A percentile compares a stretch with the other conserved stretches of the same genome.
These are phyloP conservation scores for Aquilaria agallochum DNA, from an alignment of 441 rosid genomes.

Conservation along the genomic window DNA sequence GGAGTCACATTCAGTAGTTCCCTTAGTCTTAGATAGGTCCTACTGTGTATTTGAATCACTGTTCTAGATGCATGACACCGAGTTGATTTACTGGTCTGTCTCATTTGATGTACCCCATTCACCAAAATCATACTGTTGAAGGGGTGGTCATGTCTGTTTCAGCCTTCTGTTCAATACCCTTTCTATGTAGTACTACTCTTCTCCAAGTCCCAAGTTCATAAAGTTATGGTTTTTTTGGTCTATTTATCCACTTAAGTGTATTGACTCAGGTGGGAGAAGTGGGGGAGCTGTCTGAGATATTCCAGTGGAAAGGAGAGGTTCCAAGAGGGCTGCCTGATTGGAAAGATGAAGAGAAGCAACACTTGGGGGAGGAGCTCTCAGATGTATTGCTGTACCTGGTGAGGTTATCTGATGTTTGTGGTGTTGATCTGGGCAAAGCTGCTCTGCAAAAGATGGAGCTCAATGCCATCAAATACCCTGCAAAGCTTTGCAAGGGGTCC, in stretches of 20 bases:
- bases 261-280: slow-evolving; percentile 29
- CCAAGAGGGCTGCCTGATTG: slow-evolving; percentile 33
- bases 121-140: neutral
- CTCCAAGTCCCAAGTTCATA: too few species aligned
- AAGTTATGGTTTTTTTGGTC: neutral
- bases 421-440: slow-evolving; percentile 32
- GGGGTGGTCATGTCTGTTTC: neutral
- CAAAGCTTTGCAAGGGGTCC: slow-evolving; percentile 10
- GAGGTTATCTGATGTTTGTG: slow-evolving; percentile 33
- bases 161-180: neutral
- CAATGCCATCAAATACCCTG: slow-evolving; percentile 37
- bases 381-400: slow-evolving; percentile 37
- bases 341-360: slow-evolving; percentile 30
- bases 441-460: slow-evolving; percentile 27
- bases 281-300: slow-evolving; percentile 35
- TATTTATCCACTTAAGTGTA: neutral
- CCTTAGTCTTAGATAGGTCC: too few species aligned
- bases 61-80: too few species aligned
- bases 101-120: neutral
- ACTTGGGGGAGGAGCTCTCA: slow-evolving; percentile 35
- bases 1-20: too few species aligned
- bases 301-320: slow-evolving; percentile 42
- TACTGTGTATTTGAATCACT: too few species aligned
- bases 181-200: neutral
- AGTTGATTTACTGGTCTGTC: neutral